Evolutionary conservation across 352 stramenopile genomes (phyloP).

Genomic region (Pythium apleroticum): DNA sequence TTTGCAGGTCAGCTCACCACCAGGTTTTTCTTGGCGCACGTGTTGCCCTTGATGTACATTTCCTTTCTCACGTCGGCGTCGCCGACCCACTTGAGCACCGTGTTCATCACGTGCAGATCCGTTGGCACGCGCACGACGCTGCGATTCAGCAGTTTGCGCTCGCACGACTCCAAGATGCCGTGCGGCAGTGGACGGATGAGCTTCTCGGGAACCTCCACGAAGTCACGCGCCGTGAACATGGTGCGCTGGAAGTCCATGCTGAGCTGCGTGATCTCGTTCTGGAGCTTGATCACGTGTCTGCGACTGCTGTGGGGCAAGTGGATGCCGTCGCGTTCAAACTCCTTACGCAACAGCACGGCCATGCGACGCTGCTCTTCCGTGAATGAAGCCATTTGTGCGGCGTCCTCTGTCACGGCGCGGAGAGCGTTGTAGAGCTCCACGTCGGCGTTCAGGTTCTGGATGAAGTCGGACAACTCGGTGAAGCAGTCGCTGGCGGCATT

Average conservation of each 20-base stretch:
- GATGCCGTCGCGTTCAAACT: constrained; percentile 97
- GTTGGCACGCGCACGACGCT: constrained; percentile 70
- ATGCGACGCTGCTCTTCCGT: constrained; percentile 91
- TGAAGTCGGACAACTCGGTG: constrained; percentile 92
- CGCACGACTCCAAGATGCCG: constrained; percentile 52
- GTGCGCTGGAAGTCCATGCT: constrained; percentile 90
- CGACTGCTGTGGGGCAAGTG: constrained; percentile 81
- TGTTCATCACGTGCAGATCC: constrained; percentile 89
- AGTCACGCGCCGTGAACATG: constrained; percentile 65
- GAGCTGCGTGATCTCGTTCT: constrained; percentile 86
- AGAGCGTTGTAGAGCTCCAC: constrained; percentile 89
- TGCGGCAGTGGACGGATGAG: constrained; percentile 49
- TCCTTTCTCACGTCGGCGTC: constrained; percentile 77
- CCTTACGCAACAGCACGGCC: constrained; percentile 82
- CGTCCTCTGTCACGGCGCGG: constrained; percentile 59
- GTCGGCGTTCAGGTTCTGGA: constrained; percentile 94
- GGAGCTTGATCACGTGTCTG: constrained; percentile 79
- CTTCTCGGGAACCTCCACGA: constrained; percentile 41
- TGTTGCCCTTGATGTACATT: constrained; percentile 90
- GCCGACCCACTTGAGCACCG: constrained; percentile 89
- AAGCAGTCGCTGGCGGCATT: constrained; percentile 87
- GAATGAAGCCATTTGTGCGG: constrained; percentile 51
- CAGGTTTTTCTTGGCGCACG: constrained; percentile 75
- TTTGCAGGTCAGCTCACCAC: constrained; percentile 25
- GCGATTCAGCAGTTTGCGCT: constrained; percentile 66